Percentiles rank a stretch among this genome's conserved stretches.
Conservation (phyloP, 2,329 filamentous ascomycete species). For the Rhynchosporium graminicola region DNA sequence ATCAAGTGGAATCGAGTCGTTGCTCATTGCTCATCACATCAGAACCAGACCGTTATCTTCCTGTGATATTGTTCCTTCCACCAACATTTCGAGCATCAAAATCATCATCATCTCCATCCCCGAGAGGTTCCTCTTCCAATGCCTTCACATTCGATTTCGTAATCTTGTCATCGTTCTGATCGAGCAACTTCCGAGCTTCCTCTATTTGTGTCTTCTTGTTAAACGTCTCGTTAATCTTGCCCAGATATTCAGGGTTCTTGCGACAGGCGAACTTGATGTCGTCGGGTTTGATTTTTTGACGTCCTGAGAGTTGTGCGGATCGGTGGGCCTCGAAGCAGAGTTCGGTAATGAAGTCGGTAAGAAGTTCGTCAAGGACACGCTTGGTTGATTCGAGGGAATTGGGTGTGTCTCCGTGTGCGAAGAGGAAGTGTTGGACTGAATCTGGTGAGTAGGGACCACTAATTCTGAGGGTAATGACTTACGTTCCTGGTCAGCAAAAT, state of each 20-base stretch:
- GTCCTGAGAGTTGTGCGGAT: constrained; percentile 80
- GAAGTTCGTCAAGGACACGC: constrained; percentile 87
- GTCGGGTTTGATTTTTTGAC: constrained; percentile 97
- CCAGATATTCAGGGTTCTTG: constrained; percentile 80
- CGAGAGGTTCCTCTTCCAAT: constrained; percentile 52
- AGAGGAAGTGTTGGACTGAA: constrained; percentile 72
- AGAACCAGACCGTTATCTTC: constrained; percentile 1
- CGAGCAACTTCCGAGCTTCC: constrained; percentile 74
- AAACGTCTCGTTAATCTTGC: constrained; percentile 85
- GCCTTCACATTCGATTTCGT: constrained; percentile 51
- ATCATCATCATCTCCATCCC: constrained; percentile 56
- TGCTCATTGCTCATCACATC: background rate
- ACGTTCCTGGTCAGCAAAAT: constrained; percentile 74
- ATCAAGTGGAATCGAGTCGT: background rate
- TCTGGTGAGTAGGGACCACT: constrained; percentile 12
- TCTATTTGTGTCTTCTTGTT: constrained; percentile 88
- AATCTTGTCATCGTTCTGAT: constrained; percentile 66
- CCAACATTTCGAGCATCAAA: constrained; percentile 34
- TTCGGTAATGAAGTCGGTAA: constrained; percentile 95
- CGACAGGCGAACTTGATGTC: constrained; percentile 95
- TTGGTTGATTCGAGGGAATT: constrained; percentile 82
- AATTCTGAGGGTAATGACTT: constrained; percentile 39
- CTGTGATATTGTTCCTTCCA: constrained; percentile 28
- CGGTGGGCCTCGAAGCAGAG: constrained; percentile 87
- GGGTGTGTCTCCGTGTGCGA: constrained; percentile 76